Conservation (phyloP, 306 rosid genomes). For the Amphicarpaea edgeworthii region DNA sequence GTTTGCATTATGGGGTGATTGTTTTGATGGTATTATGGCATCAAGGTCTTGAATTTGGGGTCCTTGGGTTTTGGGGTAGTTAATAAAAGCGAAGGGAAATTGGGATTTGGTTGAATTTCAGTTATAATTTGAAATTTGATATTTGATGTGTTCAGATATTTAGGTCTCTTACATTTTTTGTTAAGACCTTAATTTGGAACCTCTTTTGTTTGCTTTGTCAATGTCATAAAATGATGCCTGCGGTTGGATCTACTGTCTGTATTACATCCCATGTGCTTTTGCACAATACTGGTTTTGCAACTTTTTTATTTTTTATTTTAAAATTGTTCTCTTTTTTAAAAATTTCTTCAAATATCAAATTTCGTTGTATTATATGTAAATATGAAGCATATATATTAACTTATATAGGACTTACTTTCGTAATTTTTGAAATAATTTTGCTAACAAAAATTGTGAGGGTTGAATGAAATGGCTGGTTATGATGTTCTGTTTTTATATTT, state of each 20-base stretch:
- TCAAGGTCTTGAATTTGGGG: constrained; percentile 37
- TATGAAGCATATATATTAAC: constrained; percentile 8
- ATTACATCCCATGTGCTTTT: constrained; percentile 18
- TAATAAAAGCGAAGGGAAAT: constrained; percentile 41
- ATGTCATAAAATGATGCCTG: constrained; percentile 14
- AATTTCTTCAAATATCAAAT: background rate
- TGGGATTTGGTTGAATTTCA: constrained; percentile 48
- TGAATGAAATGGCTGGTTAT: constrained; percentile 3
- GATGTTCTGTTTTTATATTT: background rate
- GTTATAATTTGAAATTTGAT: constrained; percentile 28
- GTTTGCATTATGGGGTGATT: constrained; percentile 44
- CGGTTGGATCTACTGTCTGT: constrained; percentile 43
- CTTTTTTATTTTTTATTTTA: background rate
- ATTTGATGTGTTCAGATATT: constrained; percentile 29
- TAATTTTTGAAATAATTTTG: background rate
- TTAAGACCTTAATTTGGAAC: constrained; percentile 9
- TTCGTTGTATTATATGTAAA: background rate
- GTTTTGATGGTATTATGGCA: constrained; percentile 43
- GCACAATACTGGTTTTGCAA: background rate
- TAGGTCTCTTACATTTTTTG: constrained; percentile 23
- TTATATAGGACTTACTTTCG: constrained; percentile 1
- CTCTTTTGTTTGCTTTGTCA: constrained; percentile 29
- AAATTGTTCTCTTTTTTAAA: background rate
- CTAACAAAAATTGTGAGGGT: background rate
- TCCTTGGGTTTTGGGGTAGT: constrained; percentile 49